Percentiles rank a stretch among this genome's conserved stretches.
These are phyloP conservation scores for Trichoderma asperelloides DNA, from an alignment of 495 filamentous ascomycete genomes.

Conservation along the genomic window DNA sequence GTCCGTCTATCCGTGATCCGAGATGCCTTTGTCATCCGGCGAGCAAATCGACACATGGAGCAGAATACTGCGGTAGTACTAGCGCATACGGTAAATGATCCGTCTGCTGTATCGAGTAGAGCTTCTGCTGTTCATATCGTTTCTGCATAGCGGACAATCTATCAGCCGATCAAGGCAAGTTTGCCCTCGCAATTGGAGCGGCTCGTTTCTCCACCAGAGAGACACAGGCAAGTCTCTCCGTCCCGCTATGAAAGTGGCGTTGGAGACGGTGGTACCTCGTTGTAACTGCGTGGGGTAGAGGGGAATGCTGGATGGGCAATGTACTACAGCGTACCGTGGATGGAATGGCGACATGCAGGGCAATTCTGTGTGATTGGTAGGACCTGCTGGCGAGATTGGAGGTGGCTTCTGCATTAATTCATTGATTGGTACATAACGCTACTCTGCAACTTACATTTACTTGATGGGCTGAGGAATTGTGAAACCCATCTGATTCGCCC, in stretches of 20 bases:
- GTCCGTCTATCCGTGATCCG: not conserved
- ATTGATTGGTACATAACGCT: too few relatives aligned
- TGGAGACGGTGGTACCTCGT: not conserved
- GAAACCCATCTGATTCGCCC: too few relatives aligned
- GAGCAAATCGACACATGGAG: not conserved
- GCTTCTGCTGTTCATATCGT: too few relatives aligned
- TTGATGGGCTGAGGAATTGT: too few relatives aligned
- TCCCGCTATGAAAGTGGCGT: not conserved
- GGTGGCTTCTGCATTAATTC: too few relatives aligned
- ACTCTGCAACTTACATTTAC: too few relatives aligned
- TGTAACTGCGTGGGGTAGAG: not conserved
- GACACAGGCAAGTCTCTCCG: not conserved
- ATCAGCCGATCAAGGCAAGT: not conserved
- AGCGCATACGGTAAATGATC: too few relatives aligned
- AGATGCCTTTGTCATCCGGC: not conserved
- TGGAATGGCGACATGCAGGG: too few relatives aligned
- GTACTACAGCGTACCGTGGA: not conserved
- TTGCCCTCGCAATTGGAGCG: not conserved
- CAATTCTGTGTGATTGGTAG: too few relatives aligned
- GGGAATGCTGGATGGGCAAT: not conserved
- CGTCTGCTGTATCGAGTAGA: too few relatives aligned
- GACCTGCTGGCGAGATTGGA: too few relatives aligned
- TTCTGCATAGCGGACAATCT: not conserved
- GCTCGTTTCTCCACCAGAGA: not conserved
- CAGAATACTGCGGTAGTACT: too few relatives aligned